These are phyloP conservation scores for Takashimella koratensis DNA, from an alignment of 1,284 basidiomycete species.

Conservation along the genomic window DNA sequence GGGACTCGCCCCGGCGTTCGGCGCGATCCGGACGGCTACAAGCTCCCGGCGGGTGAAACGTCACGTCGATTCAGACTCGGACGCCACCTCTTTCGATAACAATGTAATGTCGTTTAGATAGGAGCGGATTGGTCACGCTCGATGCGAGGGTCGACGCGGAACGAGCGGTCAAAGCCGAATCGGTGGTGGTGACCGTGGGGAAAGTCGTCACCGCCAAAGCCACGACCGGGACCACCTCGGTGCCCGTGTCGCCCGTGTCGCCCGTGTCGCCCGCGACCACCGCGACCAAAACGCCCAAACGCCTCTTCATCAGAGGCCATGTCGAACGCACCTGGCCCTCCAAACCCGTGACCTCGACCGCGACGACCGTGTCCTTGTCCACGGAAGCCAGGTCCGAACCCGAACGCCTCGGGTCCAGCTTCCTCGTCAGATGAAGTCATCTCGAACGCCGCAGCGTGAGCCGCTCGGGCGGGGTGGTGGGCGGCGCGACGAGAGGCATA, in stretches of 20 bases:
- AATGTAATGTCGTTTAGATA: too few relatives aligned
- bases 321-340: neutral
- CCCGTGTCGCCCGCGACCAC: neutral
- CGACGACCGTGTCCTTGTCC: constrained; percentile 32
- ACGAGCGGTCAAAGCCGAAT: too few relatives aligned
- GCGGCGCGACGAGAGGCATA: neutral
- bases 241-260: neutral
- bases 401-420: constrained; percentile 11
- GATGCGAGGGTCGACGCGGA: too few relatives aligned
- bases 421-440: constrained; percentile 13
- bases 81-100: too few relatives aligned
- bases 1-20: neutral
- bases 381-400: constrained; percentile 5
- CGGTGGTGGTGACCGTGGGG: neutral
- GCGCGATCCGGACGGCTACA: neutral
- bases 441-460: constrained; percentile 71
- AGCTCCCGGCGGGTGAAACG: neutral
- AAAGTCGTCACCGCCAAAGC: too few relatives aligned
- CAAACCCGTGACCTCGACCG: constrained; percentile 28
- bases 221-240: neutral
- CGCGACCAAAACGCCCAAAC: neutral
- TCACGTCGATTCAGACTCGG: too few relatives aligned
- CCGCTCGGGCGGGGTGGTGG: constrained; percentile 64
- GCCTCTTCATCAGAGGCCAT: neutral
- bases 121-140: too few relatives aligned